Evolutionary conservation across 2,329 filamentous ascomycete species (phyloP).

Genomic region (Thielaviopsis populi): DNA sequence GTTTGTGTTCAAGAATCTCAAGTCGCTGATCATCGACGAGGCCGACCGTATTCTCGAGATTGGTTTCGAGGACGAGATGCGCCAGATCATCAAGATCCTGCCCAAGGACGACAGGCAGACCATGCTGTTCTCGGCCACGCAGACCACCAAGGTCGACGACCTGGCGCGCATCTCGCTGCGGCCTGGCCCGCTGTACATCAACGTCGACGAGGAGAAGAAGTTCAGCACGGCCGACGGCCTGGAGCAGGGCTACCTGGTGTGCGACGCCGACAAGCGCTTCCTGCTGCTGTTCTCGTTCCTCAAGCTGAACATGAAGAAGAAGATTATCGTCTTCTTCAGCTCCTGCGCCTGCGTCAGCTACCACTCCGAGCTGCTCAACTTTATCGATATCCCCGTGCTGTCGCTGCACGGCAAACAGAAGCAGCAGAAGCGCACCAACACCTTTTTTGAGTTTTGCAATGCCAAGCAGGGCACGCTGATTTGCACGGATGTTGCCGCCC

Average conservation of each 20-base stretch:
- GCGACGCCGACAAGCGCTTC: conserved; percentile 88
- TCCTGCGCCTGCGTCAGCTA: conserved; percentile 92
- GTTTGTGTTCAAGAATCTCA: conserved; percentile 85
- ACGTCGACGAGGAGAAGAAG: conserved; percentile 81
- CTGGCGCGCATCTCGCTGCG: conserved; percentile 84
- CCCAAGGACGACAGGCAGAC: conserved; percentile 79
- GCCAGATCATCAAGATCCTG: conserved; percentile 87
- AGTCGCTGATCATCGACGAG: conserved; percentile 87
- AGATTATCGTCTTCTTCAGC: conserved; percentile 94
- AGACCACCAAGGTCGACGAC: conserved; percentile 97
- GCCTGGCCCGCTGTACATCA: conserved; percentile 87
- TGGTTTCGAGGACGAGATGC: conserved; percentile 97
- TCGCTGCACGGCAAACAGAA: conserved; percentile 92
- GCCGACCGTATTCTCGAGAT: conserved; percentile 93
- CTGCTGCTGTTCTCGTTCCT: conserved; percentile 87
- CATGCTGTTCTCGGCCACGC: conserved; percentile 96
- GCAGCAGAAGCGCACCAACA: conserved; percentile 96
- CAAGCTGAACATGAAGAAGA: conserved; percentile 76
- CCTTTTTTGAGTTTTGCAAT: conserved; percentile 84
- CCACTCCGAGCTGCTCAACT: conserved; percentile 88
- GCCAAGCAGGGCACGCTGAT: conserved; percentile 74
- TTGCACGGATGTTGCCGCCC: conserved; percentile 89
- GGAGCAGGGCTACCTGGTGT: conserved; percentile 91
- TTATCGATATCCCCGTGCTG: conserved; percentile 83
- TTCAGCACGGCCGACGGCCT: conserved; percentile 85